Conservation (phyloP, 163 green algal species). For the Trebouxiophyceae sp. region DNA sequence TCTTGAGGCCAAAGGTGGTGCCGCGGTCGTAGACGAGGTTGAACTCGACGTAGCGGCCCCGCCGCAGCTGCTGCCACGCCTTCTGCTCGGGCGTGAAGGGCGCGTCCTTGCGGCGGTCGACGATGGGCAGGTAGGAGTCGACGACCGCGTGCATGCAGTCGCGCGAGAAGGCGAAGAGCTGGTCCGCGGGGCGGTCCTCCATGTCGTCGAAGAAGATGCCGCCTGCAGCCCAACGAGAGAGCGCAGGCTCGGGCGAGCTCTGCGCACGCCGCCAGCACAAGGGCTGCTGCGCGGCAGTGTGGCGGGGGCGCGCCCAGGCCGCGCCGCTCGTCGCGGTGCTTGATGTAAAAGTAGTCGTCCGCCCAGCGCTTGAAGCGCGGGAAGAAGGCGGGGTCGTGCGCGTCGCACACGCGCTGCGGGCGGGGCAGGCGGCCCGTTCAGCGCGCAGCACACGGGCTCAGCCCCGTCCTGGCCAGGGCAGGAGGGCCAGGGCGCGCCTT, state of each 20-base stretch:
- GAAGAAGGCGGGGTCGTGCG: constrained; percentile 91
- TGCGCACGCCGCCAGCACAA: too few relatives aligned
- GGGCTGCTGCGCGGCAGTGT: too few relatives aligned
- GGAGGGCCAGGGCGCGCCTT: too few relatives aligned
- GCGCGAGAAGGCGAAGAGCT: constrained; percentile 38
- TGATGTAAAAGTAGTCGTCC: constrained; percentile 99
- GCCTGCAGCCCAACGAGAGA: constrained; percentile 17
- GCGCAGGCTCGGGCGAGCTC: too few relatives aligned
- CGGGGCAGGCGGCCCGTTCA: not conserved
- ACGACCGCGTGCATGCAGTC: constrained; percentile 39
- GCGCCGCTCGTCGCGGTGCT: constrained; percentile 85
- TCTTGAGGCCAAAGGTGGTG: constrained; percentile 97
- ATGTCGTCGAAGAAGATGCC: constrained; percentile 99
- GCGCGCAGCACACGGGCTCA: not conserved
- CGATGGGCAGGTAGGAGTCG: constrained; percentile 85
- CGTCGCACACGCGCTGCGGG: constrained; percentile 75
- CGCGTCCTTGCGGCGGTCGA: constrained; percentile 88
- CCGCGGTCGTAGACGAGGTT: constrained; percentile 55
- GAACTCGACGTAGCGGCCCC: constrained; percentile 91
- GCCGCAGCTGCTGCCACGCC: constrained; percentile 89
- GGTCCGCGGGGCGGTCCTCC: constrained; percentile 56
- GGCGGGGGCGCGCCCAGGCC: constrained; percentile 54
- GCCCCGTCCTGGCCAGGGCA: too few relatives aligned
- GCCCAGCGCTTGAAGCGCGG: constrained; percentile 87
- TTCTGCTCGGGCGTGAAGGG: constrained; percentile 83